Conservation (phyloP, 2,329 filamentous ascomycete species). For the Biscogniauxia sp. region DNA sequence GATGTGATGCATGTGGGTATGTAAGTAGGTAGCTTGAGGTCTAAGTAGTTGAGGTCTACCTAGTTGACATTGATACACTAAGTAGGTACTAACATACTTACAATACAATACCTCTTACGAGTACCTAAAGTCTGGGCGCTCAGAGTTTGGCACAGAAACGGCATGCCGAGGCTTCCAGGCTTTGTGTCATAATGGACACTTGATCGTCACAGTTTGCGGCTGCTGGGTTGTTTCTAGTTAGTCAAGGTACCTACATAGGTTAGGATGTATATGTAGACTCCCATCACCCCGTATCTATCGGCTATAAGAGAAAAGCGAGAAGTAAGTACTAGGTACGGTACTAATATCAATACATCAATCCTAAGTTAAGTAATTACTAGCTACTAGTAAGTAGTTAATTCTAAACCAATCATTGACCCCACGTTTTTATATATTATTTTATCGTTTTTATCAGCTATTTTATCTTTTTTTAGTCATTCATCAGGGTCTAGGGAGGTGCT, state of each 20-base stretch:
- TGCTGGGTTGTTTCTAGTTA: neutral
- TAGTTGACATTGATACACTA: too few species aligned
- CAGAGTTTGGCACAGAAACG: too few species aligned
- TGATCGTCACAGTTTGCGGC: neutral
- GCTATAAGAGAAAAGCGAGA: neutral
- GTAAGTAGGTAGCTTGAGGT: too few species aligned
- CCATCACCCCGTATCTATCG: neutral
- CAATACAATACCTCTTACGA: neutral
- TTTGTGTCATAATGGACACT: conserved; percentile 14
- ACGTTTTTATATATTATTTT: neutral
- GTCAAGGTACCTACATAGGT: too few species aligned
- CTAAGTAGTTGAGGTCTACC: too few species aligned
- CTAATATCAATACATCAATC: too few species aligned
- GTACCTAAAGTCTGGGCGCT: neutral
- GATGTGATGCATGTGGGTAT: neutral
- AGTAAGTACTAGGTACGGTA: too few species aligned
- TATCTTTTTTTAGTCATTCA: conserved; percentile 1
- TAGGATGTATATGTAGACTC: too few species aligned
- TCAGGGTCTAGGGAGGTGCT: too few species aligned
- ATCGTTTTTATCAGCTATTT: neutral
- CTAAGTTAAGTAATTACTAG: too few species aligned
- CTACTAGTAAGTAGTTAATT: too few species aligned
- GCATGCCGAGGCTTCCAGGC: conserved; percentile 15
- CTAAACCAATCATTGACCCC: neutral
- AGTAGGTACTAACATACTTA: too few species aligned